phyloP scores from a whole-genome alignment of 208 protist species.

The Trypanosoma platydactyli region DNA sequence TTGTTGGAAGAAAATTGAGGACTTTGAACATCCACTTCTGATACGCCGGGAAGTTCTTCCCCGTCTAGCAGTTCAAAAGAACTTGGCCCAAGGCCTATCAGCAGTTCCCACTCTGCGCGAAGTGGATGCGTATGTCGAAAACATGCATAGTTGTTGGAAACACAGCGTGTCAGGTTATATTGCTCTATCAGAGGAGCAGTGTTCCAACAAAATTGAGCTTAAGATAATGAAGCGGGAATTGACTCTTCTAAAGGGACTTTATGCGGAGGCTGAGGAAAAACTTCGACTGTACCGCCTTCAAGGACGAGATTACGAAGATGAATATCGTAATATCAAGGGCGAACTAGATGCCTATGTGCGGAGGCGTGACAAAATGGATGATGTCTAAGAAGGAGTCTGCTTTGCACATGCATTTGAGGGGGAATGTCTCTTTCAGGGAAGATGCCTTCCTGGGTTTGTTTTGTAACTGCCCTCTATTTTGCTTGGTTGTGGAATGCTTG shows the following conservation, averaged over 20 bases:
- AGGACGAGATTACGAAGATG: slow-evolving; percentile 62
- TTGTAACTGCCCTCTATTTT: too few relatives aligned
- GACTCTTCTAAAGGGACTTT: slow-evolving; percentile 34
- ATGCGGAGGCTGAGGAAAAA: slow-evolving; percentile 49
- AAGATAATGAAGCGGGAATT: slow-evolving; percentile 54
- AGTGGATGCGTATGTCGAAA: slow-evolving; percentile 76
- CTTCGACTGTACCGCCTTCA: slow-evolving; percentile 81
- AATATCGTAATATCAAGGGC: slow-evolving; percentile 61
- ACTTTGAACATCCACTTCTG: slow-evolving; percentile 39
- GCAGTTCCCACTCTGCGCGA: slow-evolving; percentile 69
- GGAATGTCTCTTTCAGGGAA: too few relatives aligned
- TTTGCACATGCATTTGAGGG: too few relatives aligned
- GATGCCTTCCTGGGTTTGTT: too few relatives aligned
- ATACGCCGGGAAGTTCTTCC: slow-evolving; percentile 58
- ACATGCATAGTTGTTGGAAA: slow-evolving; percentile 83
- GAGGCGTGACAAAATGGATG: slow-evolving; percentile 38
- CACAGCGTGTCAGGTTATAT: slow-evolving; percentile 65
- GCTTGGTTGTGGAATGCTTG: too few relatives aligned
- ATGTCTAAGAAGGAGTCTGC: slow-evolving; percentile 6
- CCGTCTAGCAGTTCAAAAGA: slow-evolving; percentile 30
- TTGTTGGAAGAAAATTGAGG: slow-evolving; percentile 35
- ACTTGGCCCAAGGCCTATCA: slow-evolving; percentile 39
- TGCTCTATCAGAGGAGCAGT: slow-evolving; percentile 50
- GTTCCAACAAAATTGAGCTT: slow-evolving; percentile 55
- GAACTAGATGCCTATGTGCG: slow-evolving; percentile 73